These are phyloP conservation scores for Penicillium sp. DNA, from an alignment of 2,329 filamentous ascomycete species.

Conservation along the genomic window DNA sequence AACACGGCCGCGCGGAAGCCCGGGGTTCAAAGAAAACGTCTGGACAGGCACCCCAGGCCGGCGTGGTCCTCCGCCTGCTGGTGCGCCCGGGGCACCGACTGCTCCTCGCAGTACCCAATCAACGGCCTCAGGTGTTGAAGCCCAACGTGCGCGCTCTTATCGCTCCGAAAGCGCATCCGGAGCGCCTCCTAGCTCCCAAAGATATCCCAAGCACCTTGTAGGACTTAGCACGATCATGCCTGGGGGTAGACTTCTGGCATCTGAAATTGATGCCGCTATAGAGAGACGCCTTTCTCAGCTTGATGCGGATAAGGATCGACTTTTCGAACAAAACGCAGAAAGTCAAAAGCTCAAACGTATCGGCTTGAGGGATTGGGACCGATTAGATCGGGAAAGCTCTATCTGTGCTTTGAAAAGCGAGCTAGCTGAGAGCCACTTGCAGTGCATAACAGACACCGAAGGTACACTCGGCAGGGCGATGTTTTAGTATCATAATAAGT, in stretches of 20 bases:
- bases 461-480: conserved; percentile 44
- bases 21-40: conserved; percentile 39
- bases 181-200: conserved; percentile 43
- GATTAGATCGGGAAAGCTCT: conserved; percentile 52
- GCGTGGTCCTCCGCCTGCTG: conserved; percentile 35
- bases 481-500: conserved; percentile 36
- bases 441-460: conserved; percentile 52
- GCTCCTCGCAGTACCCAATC: conserved; percentile 44
- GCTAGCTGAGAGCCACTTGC: conserved; percentile 53
- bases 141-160: conserved; percentile 42
- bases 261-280: conserved; percentile 41
- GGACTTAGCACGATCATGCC: conserved; percentile 46
- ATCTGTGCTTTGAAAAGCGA: conserved; percentile 54
- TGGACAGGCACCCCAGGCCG: conserved; percentile 41
- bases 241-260: conserved; percentile 48
- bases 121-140: conserved; percentile 30
- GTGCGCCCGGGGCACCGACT: conserved; percentile 40
- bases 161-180: conserved; percentile 43
- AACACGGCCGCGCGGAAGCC: conserved; percentile 51
- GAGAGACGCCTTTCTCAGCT: conserved; percentile 53
- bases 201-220: conserved; percentile 45
- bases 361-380: conserved; percentile 54
- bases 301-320: conserved; percentile 50
- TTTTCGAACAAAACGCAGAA: conserved; percentile 50
- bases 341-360: conserved; percentile 50